Conservation (phyloP, 768 basidiomycete genomes). For the Lactarius deliciosus region DNA sequence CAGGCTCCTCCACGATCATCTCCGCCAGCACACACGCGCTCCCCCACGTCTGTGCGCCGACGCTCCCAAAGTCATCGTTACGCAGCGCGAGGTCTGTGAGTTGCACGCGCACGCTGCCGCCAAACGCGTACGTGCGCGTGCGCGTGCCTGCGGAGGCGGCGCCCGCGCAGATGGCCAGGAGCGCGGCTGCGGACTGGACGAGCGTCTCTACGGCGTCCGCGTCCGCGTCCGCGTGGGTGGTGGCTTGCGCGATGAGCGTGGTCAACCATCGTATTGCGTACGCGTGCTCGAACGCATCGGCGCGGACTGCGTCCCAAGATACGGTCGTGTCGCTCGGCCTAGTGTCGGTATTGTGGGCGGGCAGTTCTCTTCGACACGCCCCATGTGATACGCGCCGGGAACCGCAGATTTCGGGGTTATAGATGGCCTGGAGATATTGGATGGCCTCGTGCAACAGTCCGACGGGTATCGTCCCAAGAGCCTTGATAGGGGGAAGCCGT, state of each 20-base stretch:
- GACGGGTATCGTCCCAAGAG: neutral
- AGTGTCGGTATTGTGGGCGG: neutral
- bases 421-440: slow-evolving; percentile 52
- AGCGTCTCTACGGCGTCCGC: slow-evolving; percentile 38
- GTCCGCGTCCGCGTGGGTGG: neutral
- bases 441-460: slow-evolving; percentile 44
- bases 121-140: slow-evolving; percentile 53
- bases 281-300: slow-evolving; percentile 67
- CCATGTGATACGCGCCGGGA: slow-evolving; percentile 41
- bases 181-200: slow-evolving; percentile 54
- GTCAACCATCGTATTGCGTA: slow-evolving; percentile 76
- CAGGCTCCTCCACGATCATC: slow-evolving; percentile 60
- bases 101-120: slow-evolving; percentile 39
- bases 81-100: slow-evolving; percentile 70
- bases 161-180: slow-evolving; percentile 65
- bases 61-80: slow-evolving; percentile 65
- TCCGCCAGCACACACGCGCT: slow-evolving; percentile 79
- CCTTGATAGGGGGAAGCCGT: slow-evolving; percentile 21
- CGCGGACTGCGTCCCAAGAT: slow-evolving; percentile 39
- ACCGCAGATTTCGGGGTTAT: slow-evolving; percentile 62
- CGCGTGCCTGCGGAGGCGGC: slow-evolving; percentile 60
- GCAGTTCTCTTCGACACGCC: neutral
- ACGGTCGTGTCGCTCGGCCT: slow-evolving; percentile 20
- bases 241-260: slow-evolving; percentile 46
- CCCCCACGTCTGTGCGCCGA: slow-evolving; percentile 90